A percentile compares a stretch with the other conserved stretches of the same genome.
phyloP scores from a whole-genome alignment of 805 yeast genomes.

The Wickerhamiella kurtzmanii region DNA sequence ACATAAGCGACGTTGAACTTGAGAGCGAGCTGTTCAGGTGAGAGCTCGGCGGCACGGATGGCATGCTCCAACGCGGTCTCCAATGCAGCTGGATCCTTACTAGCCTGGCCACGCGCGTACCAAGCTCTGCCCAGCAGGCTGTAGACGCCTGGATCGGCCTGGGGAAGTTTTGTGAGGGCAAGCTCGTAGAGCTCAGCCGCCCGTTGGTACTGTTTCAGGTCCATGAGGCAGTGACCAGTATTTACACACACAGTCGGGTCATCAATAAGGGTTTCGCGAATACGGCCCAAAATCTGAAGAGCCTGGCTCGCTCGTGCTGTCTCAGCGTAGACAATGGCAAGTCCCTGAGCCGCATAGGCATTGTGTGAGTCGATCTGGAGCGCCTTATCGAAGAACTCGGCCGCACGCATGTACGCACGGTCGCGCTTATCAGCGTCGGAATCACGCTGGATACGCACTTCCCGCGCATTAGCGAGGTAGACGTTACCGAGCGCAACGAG shows the following conservation, averaged over 20 bases:
- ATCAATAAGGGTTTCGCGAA: constrained; percentile 68
- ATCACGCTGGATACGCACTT: constrained; percentile 37
- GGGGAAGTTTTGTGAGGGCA: constrained; percentile 37
- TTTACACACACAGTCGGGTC: constrained; percentile 75
- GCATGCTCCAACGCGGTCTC: constrained; percentile 51
- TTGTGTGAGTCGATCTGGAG: constrained; percentile 69
- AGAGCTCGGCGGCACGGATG: constrained; percentile 24
- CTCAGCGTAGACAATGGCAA: constrained; percentile 86
- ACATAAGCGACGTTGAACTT: constrained; percentile 73
- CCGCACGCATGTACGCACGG: constrained; percentile 76
- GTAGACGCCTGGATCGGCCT: constrained; percentile 28
- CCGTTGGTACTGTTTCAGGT: constrained; percentile 66
- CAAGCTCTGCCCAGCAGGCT: constrained; percentile 13
- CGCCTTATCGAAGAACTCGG: constrained; percentile 82
- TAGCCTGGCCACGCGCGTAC: constrained; percentile 44
- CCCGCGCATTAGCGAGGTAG: constrained; percentile 68
- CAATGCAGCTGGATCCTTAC: constrained; percentile 28
- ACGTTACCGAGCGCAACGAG: constrained; percentile 80
- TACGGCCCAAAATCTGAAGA: constrained; percentile 71
- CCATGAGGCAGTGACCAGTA: constrained; percentile 75
- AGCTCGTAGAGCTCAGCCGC: constrained; percentile 80
- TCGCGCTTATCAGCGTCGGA: constrained; percentile 45
- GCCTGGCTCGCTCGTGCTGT: constrained; percentile 57
- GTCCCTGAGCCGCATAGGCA: constrained; percentile 95
- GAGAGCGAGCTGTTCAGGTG: constrained; percentile 36